phyloP scores from a whole-genome alignment of 2,329 filamentous ascomycete genomes.

The Thielaviopsis populi region DNA sequence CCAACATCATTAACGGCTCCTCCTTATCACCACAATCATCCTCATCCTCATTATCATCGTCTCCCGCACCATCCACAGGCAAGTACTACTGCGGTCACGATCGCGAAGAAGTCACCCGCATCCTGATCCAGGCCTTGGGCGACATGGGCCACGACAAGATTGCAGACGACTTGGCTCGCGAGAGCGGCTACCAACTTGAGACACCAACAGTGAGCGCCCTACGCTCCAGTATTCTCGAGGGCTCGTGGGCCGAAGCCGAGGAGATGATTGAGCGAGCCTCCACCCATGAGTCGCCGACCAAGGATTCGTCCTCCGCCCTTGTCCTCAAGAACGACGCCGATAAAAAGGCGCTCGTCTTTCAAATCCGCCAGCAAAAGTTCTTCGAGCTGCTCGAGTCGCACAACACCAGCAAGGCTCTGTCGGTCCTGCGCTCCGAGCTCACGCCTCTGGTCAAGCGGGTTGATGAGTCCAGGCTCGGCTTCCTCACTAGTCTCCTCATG shows the following conservation, averaged over 20 bases:
- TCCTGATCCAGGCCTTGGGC: slow-evolving; percentile 77
- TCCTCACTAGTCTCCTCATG: slow-evolving; percentile 83
- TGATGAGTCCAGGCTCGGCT: slow-evolving; percentile 33
- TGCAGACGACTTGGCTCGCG: slow-evolving; percentile 56
- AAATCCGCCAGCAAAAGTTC: slow-evolving; percentile 85
- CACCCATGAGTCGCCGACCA: not conserved
- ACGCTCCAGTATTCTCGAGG: slow-evolving; percentile 60
- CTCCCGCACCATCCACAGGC: not conserved
- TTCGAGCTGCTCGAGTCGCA: slow-evolving; percentile 70
- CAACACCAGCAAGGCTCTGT: slow-evolving; percentile 58
- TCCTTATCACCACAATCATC: not conserved
- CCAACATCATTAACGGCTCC: slow-evolving; percentile 15
- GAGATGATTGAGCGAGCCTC: slow-evolving; percentile 48
- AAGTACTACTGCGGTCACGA: slow-evolving; percentile 77
- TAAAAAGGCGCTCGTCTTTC: slow-evolving; percentile 63
- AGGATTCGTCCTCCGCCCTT: not conserved
- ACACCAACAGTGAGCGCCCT: slow-evolving; percentile 77
- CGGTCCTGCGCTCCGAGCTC: slow-evolving; percentile 74
- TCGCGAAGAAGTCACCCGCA: slow-evolving; percentile 80
- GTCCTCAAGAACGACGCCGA: not conserved
- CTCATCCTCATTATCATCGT: not conserved
- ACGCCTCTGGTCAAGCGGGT: slow-evolving; percentile 74
- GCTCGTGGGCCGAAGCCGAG: slow-evolving; percentile 78
- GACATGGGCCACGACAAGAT: slow-evolving; percentile 77
- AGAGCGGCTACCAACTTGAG: slow-evolving; percentile 81